Percentiles rank a stretch among this genome's conserved stretches.
Evolutionary conservation across 1,284 basidiomycete genomes (phyloP).

Genomic region (Neonothopanus nambi): DNA sequence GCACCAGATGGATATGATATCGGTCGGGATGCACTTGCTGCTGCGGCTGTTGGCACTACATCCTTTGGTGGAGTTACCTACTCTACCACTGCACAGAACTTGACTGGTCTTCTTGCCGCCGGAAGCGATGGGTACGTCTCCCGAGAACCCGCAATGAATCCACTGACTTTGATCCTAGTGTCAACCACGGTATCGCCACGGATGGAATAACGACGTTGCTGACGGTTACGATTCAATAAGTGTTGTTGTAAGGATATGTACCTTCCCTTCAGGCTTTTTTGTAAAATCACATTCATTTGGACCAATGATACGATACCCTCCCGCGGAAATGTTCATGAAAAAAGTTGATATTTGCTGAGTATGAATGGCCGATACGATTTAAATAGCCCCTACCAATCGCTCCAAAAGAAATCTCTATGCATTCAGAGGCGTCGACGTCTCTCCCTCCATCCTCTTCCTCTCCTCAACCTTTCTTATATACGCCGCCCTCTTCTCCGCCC

Average conservation of each 20-base stretch:
- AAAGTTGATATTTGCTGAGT: too few species aligned
- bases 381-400: too few species aligned
- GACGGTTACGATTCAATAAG: constrained; percentile 12
- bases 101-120: constrained; percentile 8
- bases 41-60: constrained; percentile 2
- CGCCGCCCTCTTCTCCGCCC: not conserved
- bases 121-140: constrained; percentile 6
- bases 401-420: too few species aligned
- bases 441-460: not conserved
- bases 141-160: not conserved
- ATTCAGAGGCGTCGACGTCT: too few species aligned
- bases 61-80: constrained; percentile 10
- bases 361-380: too few species aligned
- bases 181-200: constrained; percentile 2
- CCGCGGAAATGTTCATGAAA: too few species aligned
- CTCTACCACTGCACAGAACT: not conserved
- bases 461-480: not conserved
- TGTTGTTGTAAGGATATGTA: too few species aligned
- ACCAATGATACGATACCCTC: too few species aligned
- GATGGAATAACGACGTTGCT: constrained; percentile 13
- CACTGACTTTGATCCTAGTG: too few species aligned
- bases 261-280: not conserved
- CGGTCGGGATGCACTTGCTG: constrained; percentile 33
- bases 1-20: constrained; percentile 48
- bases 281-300: too few species aligned